These are phyloP conservation scores for Nothopassalora personata DNA, from an alignment of 2,329 filamentous ascomycete species.

Conservation along the genomic window DNA sequence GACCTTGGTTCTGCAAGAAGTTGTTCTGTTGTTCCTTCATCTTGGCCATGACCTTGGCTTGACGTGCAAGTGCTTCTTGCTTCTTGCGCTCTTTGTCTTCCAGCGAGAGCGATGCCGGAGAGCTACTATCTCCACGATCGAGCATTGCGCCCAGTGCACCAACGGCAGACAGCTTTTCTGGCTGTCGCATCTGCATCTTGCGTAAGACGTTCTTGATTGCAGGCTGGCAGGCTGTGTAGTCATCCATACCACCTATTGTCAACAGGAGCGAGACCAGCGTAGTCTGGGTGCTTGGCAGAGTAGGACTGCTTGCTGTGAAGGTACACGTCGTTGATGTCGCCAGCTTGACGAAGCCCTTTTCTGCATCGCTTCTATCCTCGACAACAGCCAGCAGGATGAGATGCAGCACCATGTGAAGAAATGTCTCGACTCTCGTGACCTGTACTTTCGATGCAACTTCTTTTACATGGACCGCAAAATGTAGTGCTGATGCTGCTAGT, in stretches of 20 bases:
- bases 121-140: constrained; percentile 75
- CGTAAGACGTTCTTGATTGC: constrained; percentile 81
- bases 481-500: constrained; percentile 79
- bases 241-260: constrained; percentile 54
- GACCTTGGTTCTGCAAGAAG: constrained; percentile 82
- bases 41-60: constrained; percentile 93
- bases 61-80: constrained; percentile 79
- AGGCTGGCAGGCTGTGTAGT: constrained; percentile 74
- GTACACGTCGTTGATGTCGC: constrained; percentile 16
- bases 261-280: constrained; percentile 47
- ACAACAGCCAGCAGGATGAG: constrained; percentile 77
- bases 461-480: constrained; percentile 69
- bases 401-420: constrained; percentile 86
- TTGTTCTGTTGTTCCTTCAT: constrained; percentile 97
- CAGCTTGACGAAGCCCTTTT: constrained; percentile 24
- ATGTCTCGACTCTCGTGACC: constrained; percentile 78
- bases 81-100: constrained; percentile 79
- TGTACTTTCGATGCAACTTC: constrained; percentile 69
- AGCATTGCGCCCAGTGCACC: constrained; percentile 61
- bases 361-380: constrained; percentile 56
- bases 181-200: constrained; percentile 77
- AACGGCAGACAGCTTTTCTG: constrained; percentile 63
- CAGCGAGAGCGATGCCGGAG: constrained; percentile 61
- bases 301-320: constrained; percentile 1
- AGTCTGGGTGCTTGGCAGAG: constrained; percentile 1